These are phyloP conservation scores for Penicillium decumbens DNA, from an alignment of 2,329 filamentous ascomycete genomes.

Conservation along the genomic window DNA sequence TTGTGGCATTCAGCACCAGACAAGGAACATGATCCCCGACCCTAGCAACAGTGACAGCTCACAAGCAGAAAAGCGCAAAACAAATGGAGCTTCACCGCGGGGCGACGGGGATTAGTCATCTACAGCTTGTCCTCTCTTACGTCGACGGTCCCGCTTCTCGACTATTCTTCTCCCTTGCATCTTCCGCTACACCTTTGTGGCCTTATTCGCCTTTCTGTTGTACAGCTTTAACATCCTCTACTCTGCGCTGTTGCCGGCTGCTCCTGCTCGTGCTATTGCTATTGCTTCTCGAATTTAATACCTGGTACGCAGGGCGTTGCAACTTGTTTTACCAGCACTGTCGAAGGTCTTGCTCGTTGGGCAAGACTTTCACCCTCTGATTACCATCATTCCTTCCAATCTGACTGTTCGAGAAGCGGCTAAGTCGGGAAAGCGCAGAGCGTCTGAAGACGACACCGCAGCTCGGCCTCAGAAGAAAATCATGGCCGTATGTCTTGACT, in stretches of 20 bases:
- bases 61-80: background rate
- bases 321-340: slow-evolving; percentile 23
- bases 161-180: slow-evolving; percentile 16
- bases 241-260: slow-evolving; percentile 9
- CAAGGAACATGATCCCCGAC: background rate
- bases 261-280: slow-evolving; percentile 6
- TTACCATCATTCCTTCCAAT: slow-evolving; percentile 43
- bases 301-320: slow-evolving; percentile 29
- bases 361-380: slow-evolving; percentile 39
- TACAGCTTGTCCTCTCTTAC: slow-evolving; percentile 23
- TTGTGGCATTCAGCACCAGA: background rate
- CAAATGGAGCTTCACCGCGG: slow-evolving; percentile 9
- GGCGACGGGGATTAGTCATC: slow-evolving; percentile 19
- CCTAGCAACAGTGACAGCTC: background rate
- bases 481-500: slow-evolving; percentile 44
- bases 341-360: slow-evolving; percentile 41
- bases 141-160: slow-evolving; percentile 20
- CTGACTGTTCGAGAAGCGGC: slow-evolving; percentile 42
- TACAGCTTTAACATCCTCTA: slow-evolving; percentile 1
- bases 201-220: slow-evolving; percentile 4
- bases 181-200: slow-evolving; percentile 1
- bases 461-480: slow-evolving; percentile 50
- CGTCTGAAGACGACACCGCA: slow-evolving; percentile 45
- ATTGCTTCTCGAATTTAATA: slow-evolving; percentile 18
- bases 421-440: slow-evolving; percentile 52